A percentile compares a stretch with the other conserved stretches of the same genome.
phyloP scores from a whole-genome alignment of 352 stramenopile species.

The Plasmopara viticola region DNA sequence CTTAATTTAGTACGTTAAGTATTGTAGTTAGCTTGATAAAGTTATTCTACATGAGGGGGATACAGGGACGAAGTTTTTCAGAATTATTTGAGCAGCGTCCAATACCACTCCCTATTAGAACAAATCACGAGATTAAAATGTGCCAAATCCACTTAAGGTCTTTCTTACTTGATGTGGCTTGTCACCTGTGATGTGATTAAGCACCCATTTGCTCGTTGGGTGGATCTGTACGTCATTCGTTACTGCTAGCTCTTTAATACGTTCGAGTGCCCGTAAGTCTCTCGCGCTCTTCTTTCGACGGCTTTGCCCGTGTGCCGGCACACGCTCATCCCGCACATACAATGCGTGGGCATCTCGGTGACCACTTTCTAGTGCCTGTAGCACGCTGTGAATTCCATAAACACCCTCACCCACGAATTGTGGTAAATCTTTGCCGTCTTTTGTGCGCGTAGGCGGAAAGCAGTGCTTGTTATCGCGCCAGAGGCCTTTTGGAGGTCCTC shows the following conservation, averaged over 20 bases:
- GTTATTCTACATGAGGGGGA: background rate
- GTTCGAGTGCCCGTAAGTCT: conserved; percentile 30
- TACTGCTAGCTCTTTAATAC: conserved; percentile 41
- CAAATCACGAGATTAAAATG: conserved; percentile 13
- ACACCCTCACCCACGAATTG: conserved; percentile 49
- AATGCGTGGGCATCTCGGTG: conserved; percentile 42
- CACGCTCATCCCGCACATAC: conserved; percentile 40
- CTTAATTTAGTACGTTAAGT: background rate
- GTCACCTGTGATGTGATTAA: conserved; percentile 77
- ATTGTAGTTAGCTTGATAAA: background rate
- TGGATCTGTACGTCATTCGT: conserved; percentile 20
- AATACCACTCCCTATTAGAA: conserved; percentile 51
- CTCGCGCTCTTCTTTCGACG: conserved; percentile 29
- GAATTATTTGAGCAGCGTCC: conserved; percentile 50
- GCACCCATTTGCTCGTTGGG: conserved; percentile 65
- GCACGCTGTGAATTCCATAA: conserved; percentile 66
- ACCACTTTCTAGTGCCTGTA: conserved; percentile 56
- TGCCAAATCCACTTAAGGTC: conserved; percentile 1
- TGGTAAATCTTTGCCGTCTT: conserved; percentile 36
- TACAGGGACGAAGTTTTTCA: conserved; percentile 46
- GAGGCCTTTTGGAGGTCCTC: conserved; percentile 3
- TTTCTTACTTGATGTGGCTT: conserved; percentile 66
- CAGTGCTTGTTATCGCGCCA: conserved; percentile 15
- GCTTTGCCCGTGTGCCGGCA: conserved; percentile 9
- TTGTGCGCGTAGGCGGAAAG: conserved; percentile 18